A percentile compares a stretch with the other conserved stretches of the same genome.
Conservation (phyloP, 2,329 filamentous ascomycete genomes). For the Chrysoporthe cubensis region DNA sequence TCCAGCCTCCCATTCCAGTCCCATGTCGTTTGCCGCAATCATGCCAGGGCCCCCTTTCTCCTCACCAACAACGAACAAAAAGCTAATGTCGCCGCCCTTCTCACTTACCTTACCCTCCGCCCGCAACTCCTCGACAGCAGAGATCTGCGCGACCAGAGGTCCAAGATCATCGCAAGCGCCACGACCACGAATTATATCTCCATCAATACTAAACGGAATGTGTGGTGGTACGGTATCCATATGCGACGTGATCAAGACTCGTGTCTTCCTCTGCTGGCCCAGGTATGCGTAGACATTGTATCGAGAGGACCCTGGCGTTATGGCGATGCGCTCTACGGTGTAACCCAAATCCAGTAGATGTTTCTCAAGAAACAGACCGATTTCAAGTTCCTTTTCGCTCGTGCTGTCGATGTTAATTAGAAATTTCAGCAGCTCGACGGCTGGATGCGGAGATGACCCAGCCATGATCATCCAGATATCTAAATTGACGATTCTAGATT, state of each 20-base stretch:
- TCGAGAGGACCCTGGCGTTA: conserved; percentile 33
- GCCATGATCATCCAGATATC: not conserved
- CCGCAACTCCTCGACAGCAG: conserved; percentile 50
- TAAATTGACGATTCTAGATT: not conserved
- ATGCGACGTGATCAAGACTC: conserved; percentile 41
- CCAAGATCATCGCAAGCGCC: conserved; percentile 45
- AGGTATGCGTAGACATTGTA: conserved; percentile 46
- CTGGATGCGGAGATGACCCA: conserved; percentile 8
- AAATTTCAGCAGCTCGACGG: conserved; percentile 11
- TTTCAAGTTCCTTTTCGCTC: conserved; percentile 22
- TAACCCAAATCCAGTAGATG: conserved; percentile 14
- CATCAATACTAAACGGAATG: conserved; percentile 51
- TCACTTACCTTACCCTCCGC: conserved; percentile 34
- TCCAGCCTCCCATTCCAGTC: conserved; percentile 60
- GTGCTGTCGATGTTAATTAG: conserved; percentile 21
- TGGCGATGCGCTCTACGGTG: conserved; percentile 19
- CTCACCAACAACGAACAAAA: conserved; percentile 67
- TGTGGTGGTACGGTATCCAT: conserved; percentile 53
- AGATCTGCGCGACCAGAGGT: conserved; percentile 57
- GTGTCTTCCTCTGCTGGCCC: conserved; percentile 35
- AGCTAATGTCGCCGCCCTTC: conserved; percentile 45
- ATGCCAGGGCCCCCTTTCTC: conserved; percentile 71
- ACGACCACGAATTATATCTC: conserved; percentile 49
- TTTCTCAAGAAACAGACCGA: conserved; percentile 18
- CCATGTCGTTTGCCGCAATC: conserved; percentile 51